phyloP scores from a whole-genome alignment of 495 filamentous ascomycete genomes.

The Symbiotaphrina buchneri region DNA sequence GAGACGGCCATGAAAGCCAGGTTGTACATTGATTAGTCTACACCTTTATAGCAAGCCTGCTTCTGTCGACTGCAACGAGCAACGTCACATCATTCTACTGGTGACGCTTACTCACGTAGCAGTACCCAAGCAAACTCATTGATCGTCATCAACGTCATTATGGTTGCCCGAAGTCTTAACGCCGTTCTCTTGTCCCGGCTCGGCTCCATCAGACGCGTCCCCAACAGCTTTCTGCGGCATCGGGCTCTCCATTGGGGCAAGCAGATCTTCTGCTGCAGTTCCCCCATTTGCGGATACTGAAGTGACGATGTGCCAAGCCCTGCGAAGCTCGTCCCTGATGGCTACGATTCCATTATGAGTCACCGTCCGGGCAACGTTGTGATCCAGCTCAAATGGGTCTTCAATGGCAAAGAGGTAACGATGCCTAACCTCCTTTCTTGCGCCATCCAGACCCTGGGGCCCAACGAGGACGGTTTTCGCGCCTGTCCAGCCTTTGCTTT shows the following conservation, averaged over 20 bases:
- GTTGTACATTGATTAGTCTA: too few species aligned
- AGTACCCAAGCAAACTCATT: too few species aligned
- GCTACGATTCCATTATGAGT: slow-evolving; percentile 49
- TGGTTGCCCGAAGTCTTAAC: too few species aligned
- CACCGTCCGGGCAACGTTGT: slow-evolving; percentile 68
- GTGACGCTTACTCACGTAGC: too few species aligned
- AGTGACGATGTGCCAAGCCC: slow-evolving; percentile 41
- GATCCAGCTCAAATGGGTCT: slow-evolving; percentile 64
- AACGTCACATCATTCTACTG: too few species aligned
- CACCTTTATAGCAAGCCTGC: too few species aligned
- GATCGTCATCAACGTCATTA: too few species aligned
- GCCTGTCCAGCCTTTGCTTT: slow-evolving; percentile 53
- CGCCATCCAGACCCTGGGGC: slow-evolving; percentile 9
- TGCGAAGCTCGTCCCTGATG: slow-evolving; percentile 59
- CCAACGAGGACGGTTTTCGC: slow-evolving; percentile 30
- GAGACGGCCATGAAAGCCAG: too few species aligned
- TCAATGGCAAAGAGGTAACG: slow-evolving; percentile 76
- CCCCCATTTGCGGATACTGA: not conserved
- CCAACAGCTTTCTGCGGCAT: not conserved
- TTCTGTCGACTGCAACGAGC: too few species aligned
- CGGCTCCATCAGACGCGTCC: too few species aligned
- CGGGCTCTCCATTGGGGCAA: too few species aligned
- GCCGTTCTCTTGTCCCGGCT: too few species aligned
- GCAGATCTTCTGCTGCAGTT: not conserved
- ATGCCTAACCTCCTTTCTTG: slow-evolving; percentile 39